Conservation (phyloP, 495 filamentous ascomycete species). For the Hypoxylon fuscum region DNA sequence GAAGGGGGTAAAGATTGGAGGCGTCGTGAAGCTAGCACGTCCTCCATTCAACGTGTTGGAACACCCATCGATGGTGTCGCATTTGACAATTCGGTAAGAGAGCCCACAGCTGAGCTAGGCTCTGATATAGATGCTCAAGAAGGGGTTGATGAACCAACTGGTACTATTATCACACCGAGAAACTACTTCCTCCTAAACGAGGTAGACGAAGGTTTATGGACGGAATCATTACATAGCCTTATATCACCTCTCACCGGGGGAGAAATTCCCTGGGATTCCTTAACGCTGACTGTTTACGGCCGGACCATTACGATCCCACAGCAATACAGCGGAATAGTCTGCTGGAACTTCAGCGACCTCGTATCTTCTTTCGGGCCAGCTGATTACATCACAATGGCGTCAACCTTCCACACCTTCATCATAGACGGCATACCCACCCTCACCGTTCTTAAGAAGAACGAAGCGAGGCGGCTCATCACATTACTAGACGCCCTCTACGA, state of each 20-base stretch:
- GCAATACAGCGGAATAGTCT: constrained; percentile 56
- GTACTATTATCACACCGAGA: constrained; percentile 28
- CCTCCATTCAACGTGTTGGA: constrained; percentile 2
- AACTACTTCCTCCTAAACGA: constrained; percentile 45
- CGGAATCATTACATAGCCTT: constrained; percentile 14
- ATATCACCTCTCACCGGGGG: constrained; percentile 1
- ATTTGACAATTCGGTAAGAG: constrained; percentile 6
- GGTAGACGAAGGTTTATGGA: constrained; percentile 29
- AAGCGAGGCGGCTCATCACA: constrained; percentile 76
- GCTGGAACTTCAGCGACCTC: constrained; percentile 68
- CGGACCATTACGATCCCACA: constrained; percentile 63
- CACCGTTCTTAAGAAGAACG: constrained; percentile 69
- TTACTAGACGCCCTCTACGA: constrained; percentile 77
- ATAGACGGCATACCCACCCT: constrained; percentile 67
- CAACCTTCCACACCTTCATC: constrained; percentile 73
- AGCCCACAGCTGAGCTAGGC: constrained; percentile 2
- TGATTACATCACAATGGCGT: constrained; percentile 77
- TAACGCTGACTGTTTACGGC: constrained; percentile 66
- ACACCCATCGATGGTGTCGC: constrained; percentile 6
- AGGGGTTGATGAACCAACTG: constrained; percentile 1
- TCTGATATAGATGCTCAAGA: constrained; percentile 10
- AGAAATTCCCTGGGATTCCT: constrained; percentile 55
- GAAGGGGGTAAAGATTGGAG: constrained; percentile 73
- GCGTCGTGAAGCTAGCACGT: constrained; percentile 53
- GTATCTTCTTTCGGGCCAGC: constrained; percentile 70